Percentiles rank a stretch among this genome's conserved stretches.
Evolutionary conservation across 768 basidiomycete genomes (phyloP).

Genomic region (Tephrocybe sp.): DNA sequence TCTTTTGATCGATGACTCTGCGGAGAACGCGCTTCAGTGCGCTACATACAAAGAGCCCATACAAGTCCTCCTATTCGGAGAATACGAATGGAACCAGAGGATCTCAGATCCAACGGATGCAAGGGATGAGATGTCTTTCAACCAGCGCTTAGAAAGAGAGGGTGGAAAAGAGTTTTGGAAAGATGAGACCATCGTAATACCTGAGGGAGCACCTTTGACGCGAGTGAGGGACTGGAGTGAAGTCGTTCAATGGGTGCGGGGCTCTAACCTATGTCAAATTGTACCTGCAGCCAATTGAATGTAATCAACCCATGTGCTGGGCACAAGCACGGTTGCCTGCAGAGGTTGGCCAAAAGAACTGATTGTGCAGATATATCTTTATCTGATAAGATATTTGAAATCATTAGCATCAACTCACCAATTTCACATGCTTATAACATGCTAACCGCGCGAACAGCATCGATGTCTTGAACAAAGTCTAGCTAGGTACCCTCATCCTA

Average conservation of each 20-base stretch:
- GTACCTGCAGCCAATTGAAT: conserved; percentile 5
- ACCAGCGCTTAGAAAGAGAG: conserved; percentile 44
- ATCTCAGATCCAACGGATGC: conserved; percentile 45
- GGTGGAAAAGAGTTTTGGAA: conserved; percentile 58
- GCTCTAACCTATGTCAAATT: conserved; percentile 21
- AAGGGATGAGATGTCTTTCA: conserved; percentile 54
- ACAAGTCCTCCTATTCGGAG: conserved; percentile 71
- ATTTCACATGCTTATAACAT: conserved; percentile 1
- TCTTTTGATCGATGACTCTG: conserved; percentile 77
- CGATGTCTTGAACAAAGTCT: not conserved
- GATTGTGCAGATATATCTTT: no score
- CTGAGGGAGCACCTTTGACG: conserved; percentile 45
- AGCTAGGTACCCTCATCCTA: not conserved
- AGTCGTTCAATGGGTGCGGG: conserved; percentile 49
- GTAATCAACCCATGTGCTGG: no score
- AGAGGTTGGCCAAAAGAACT: no score
- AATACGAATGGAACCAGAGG: conserved; percentile 76
- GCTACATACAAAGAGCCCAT: conserved; percentile 46
- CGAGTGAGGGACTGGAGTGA: conserved; percentile 67
- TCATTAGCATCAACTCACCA: not conserved
- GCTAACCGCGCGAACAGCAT: no score
- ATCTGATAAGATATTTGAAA: not conserved
- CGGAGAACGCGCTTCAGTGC: conserved; percentile 73
- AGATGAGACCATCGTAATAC: conserved; percentile 50
- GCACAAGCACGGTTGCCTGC: no score